These are phyloP conservation scores for Rhynchospora pubera DNA, from an alignment of 176 grass and related monocot species.

Conservation along the genomic window DNA sequence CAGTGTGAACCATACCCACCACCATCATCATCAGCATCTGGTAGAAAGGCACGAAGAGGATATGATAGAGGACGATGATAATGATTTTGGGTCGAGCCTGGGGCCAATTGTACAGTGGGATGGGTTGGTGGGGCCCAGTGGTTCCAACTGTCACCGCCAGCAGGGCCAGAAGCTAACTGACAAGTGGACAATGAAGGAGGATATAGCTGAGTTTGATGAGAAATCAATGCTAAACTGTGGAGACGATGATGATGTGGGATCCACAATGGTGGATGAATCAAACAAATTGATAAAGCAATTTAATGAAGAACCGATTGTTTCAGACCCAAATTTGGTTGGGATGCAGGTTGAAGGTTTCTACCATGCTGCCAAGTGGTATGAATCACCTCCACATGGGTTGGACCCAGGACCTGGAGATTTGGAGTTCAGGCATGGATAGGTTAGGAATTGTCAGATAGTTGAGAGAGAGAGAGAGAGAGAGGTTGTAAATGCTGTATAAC, in stretches of 20 bases:
- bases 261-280: conserved; percentile 42
- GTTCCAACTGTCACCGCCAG: conserved; percentile 74
- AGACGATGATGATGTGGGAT: conserved; percentile 46
- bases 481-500: conserved; percentile 97
- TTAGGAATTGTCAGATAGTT: conserved; percentile 27
- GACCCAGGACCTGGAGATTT: conserved; percentile 55
- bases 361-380: conserved; percentile 83
- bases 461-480: conserved; percentile 22
- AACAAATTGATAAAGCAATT: conserved; percentile 82
- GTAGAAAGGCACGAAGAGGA: conserved; percentile 81
- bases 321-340: conserved; percentile 63
- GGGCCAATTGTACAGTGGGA: conserved; percentile 83
- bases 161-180: conserved; percentile 68
- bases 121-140: conserved; percentile 66
- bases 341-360: conserved; percentile 96
- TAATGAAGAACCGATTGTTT: conserved; percentile 64
- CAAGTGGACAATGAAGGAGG: conserved; percentile 95
- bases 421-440: conserved; percentile 67
- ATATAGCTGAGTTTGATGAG: conserved; percentile 70
- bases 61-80: conserved; percentile 82
- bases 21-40: conserved; percentile 49
- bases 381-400: conserved; percentile 66
- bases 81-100: conserved; percentile 82
- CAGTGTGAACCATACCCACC: conserved; percentile 38
- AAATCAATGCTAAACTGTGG: conserved; percentile 89